A percentile compares a stretch with the other conserved stretches of the same genome.
phyloP scores from a whole-genome alignment of 306 rosid species.

The Vigna hirtella region DNA sequence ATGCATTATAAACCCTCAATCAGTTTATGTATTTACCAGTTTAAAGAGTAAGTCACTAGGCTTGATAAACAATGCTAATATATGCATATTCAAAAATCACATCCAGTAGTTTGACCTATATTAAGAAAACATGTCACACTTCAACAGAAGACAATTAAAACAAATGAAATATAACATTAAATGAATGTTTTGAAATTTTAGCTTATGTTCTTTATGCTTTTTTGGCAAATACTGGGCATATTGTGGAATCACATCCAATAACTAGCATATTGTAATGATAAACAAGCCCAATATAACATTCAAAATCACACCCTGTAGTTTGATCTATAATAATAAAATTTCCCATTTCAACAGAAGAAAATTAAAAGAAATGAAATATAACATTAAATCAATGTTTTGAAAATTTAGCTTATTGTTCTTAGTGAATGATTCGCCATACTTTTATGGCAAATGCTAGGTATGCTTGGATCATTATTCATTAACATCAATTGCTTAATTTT shows the following conservation, averaged over 20 bases:
- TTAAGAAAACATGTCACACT: slow-evolving; percentile 22
- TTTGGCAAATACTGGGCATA: background rate
- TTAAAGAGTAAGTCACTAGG: background rate
- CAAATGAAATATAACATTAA: slow-evolving; percentile 1
- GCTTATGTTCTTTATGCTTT: slow-evolving; percentile 2
- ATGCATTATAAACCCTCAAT: background rate
- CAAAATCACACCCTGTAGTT: slow-evolving; percentile 1
- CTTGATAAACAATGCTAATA: slow-evolving; percentile 19
- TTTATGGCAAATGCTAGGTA: background rate
- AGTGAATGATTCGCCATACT: background rate
- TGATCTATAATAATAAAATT: slow-evolving; percentile 18
- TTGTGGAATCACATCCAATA: slow-evolving; percentile 1
- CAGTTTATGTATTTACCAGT: slow-evolving; percentile 3
- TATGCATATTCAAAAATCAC: background rate
- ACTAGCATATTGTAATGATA: slow-evolving; percentile 16
- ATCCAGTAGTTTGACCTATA: background rate
- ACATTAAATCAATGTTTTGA: slow-evolving; percentile 2
- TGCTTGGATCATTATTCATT: background rate
- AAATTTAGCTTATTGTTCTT: background rate
- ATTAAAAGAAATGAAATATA: slow-evolving; percentile 13
- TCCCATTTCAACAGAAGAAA: slow-evolving; percentile 26
- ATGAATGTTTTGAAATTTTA: background rate
- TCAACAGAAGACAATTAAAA: slow-evolving; percentile 20
- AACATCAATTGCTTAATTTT: background rate
- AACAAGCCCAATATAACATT: slow-evolving; percentile 2